Base-by-base conservation (phyloP, 2,329 filamentous ascomycete genomes). In the Aspergillus aculeatus region DNA sequence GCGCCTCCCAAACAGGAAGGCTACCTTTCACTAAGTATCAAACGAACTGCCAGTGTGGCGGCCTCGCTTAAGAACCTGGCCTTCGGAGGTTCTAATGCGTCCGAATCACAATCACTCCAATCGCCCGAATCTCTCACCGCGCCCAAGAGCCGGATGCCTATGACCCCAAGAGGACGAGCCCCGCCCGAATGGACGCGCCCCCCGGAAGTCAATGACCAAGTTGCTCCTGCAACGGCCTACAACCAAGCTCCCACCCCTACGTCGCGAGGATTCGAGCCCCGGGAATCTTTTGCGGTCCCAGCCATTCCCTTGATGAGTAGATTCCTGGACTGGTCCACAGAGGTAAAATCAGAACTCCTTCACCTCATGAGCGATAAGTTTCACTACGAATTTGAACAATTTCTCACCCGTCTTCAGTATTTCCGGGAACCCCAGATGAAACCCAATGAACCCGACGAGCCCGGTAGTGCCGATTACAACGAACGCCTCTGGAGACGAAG, bases 381-480 rank as follows among this genome's bases (percentile, higher is more conserved):
- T 52, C 49, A 47, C 29, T 26, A 60, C 50, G 41, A 58, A 10
- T 63, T 58, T 51, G 54, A 64, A 62, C 62, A 61, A 54, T 58
- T 71, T 68, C 69, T 76, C 41, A 76, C 70, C 49, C 29, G 64
- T 68, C 24, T 59, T 47, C 62, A 87, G 75, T 98, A 99, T 74
- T 99, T 98, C 82, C 91, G 93, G 31, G 93, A 98, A 75, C 95
- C 95, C 32, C 95, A 99, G 76, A 98, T 99, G 95, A 96, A 95
- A 72, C 89, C 92, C 3, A 93, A 90, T 59, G 95, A 99, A 73
- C 91, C 93, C 24, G 95, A 99, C 68, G 95, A 99, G 72, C 95
- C 95, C 14, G 95, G 95, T 35, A 97, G 92, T 70, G 91, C 91
- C 16, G 93, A 98, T 74, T 99, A 98, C 77, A 99, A 99, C 68